Percentiles rank a stretch among this genome's conserved stretches.
Evolutionary conservation across 139 green algal genomes (phyloP).

Genomic region (Micractinium sp.): DNA sequence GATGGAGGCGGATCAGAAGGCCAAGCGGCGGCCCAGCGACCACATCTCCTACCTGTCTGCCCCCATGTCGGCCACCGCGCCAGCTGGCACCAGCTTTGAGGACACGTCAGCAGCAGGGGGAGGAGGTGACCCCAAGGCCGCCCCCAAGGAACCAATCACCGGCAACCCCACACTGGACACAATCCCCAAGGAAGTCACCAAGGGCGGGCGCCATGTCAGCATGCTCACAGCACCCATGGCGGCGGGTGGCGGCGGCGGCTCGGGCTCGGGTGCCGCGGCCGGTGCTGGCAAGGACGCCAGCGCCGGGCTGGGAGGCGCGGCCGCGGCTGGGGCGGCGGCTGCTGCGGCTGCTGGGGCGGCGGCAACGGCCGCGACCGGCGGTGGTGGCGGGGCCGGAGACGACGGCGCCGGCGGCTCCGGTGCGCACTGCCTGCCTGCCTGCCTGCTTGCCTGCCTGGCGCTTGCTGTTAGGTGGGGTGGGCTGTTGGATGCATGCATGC

Average conservation of each 20-base stretch:
- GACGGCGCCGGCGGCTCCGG: not conserved
- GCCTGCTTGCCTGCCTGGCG: not conserved
- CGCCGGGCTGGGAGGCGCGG: not conserved
- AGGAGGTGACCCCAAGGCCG: no score
- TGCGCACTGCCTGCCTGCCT: not conserved
- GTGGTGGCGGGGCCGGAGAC: not conserved
- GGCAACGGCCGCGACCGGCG: not conserved
- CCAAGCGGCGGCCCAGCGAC: not conserved
- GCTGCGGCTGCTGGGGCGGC: not conserved
- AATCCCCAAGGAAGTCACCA: conserved; percentile 13
- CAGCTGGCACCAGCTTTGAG: no score
- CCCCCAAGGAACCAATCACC: not conserved
- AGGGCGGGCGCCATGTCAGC: conserved; percentile 32
- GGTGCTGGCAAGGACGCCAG: not conserved
- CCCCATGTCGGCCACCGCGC: conserved; percentile 7
- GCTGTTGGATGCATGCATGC: no score
- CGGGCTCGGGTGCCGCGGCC: not conserved
- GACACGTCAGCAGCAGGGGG: no score
- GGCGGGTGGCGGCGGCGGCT: not conserved
- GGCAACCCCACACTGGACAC: not conserved
- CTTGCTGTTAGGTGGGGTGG: not conserved
- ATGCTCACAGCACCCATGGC: conserved; percentile 16
- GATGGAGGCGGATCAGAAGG: not conserved
- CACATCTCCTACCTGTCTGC: conserved; percentile 20
- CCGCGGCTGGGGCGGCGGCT: not conserved